Evolutionary conservation across 306 rosid genomes (phyloP), one percentile per base, ranked within the genome.

Genomic region (Vachellia pachyceras): DNA sequence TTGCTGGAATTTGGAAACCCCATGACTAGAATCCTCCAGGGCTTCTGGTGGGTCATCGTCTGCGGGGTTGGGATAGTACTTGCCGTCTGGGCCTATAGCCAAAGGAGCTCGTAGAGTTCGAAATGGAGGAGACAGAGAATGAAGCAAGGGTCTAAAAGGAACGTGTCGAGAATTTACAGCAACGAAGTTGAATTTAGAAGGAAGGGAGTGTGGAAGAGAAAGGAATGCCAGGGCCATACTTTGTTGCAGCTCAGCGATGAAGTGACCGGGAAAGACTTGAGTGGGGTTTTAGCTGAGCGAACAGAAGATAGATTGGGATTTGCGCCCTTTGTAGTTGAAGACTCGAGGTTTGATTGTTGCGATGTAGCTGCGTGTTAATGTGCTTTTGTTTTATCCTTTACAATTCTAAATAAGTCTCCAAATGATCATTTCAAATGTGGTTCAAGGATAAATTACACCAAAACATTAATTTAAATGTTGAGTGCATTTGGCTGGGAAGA

Each of bases 31-130:
- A 77, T 95, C 97, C 29, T 95, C 94, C 5, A 57, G 66, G 2
- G 87, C 90, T 44, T 95, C 98, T 0, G 97, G 99, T 1, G 97
- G 99, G 85, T 93, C 99, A 41, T 93, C 92, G 71, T 93, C 98
- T 7, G 88, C 84, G 1, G 97, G 92, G 87, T 87, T 84, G 5
- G 96, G 99, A 81, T 93, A 91, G 91, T 66, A 93, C 80, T 89
- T 93, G 5, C 89, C 93, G 82, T 91, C 91, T 10, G 89, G 84
- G 7, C 93, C 90, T 22, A 87, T 87, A 14, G 96, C 90, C 41
- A 81, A 41, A 25, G 87, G 84, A 36, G 90, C 61, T 35, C 78
- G 85, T 18, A 73, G 78, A 20, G 83, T 82, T 14, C 35, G 76
- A 15, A 60, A 17, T 15, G 83, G 74, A 54, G 57, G 5, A 71